Evolutionary conservation across 106 monocot genomes (phyloP).

Genomic region (Phalaenopsis aphrodite): DNA sequence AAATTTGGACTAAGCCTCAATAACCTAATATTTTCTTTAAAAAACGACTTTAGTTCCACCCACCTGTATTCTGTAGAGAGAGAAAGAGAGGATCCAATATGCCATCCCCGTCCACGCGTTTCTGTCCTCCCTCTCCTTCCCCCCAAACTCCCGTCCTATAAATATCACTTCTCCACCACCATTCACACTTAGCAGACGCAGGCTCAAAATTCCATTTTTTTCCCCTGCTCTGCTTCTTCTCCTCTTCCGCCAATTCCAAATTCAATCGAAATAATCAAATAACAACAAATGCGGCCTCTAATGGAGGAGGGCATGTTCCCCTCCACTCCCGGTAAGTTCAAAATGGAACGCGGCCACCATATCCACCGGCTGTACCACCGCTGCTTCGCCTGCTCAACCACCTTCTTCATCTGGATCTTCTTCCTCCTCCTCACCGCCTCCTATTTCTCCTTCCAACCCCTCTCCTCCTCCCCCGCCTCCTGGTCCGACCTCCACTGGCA

Average conservation of each 20-base stretch:
- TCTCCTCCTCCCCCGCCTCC: conserved; percentile 6
- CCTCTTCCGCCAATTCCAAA: not conserved
- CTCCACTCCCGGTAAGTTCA: conserved; percentile 41
- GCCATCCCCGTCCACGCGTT: not conserved
- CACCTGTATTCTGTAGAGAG: not conserved
- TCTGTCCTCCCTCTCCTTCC: not conserved
- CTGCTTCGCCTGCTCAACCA: conserved; percentile 40
- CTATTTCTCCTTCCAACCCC: conserved; percentile 24
- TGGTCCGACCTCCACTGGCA: conserved; percentile 42
- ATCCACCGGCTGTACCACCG: conserved; percentile 31
- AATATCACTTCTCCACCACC: conserved; percentile 1
- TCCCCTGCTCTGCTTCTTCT: not conserved
- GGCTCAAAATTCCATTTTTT: not conserved
- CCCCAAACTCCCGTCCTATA: not conserved
- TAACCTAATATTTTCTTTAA: not conserved
- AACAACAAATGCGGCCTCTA: conserved; percentile 10
- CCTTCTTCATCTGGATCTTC: conserved; percentile 35
- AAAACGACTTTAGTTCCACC: not conserved
- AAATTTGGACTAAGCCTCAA: too few relatives aligned
- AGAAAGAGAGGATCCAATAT: not conserved
- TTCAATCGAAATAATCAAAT: not conserved
- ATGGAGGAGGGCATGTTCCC: conserved; percentile 33
- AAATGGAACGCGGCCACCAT: conserved; percentile 28
- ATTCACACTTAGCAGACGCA: conserved; percentile 5
- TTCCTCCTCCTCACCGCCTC: conserved; percentile 29